Evolutionary conservation across 148 eudicot species (phyloP), one percentile per base, ranked within the genome.

Genomic region (Cornus controversa): DNA sequence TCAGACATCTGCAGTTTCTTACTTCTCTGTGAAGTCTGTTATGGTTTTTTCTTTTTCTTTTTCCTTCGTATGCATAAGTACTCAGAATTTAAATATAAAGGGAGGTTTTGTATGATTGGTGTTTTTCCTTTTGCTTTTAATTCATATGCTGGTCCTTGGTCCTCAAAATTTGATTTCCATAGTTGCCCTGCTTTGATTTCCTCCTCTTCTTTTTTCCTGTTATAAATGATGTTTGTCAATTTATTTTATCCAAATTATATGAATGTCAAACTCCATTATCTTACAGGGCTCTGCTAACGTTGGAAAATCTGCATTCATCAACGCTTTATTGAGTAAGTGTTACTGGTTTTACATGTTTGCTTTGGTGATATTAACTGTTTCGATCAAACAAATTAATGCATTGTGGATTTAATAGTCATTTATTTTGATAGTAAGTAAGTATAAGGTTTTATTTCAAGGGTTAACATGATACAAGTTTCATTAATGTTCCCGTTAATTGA

Each of bases 291-390:
- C 94, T 57, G 99, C 99, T 75, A 96, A 96, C 84, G 99, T 96
- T 79, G 99, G 99, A 75, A 96, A 96, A 87, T 96, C 99, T 40
- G 99, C 99, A 14, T 96, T 96, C 78, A 93, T 96, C 82, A 96
- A 85, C 85, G 94, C 99, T 22, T 26, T 93, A 31, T 83, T 96
- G 62, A 90, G 99, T 96, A 93, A 89, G 98, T 54, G 9, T 47
- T 76, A 25, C 25, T 71, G 45, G 66, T 28, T 71, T 60, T 72
- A 50, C 27, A 68, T 67, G 77, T 54, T 73, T 67, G 50, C 63
- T 75, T 75, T 11, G 64, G 65, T 28, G 26, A 20, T 14, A 45
- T 40, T 10, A 22, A 24, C 22, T 45, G 34, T 37, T 24, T 45
- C 24, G 6, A 73, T 28, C 15, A 0, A 13, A n/a, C 15, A 0